Percentiles rank a stretch among this genome's conserved stretches.
Evolutionary conservation across 257 asterid genomes (phyloP).

Genomic region (Leptodermis oblonga): DNA sequence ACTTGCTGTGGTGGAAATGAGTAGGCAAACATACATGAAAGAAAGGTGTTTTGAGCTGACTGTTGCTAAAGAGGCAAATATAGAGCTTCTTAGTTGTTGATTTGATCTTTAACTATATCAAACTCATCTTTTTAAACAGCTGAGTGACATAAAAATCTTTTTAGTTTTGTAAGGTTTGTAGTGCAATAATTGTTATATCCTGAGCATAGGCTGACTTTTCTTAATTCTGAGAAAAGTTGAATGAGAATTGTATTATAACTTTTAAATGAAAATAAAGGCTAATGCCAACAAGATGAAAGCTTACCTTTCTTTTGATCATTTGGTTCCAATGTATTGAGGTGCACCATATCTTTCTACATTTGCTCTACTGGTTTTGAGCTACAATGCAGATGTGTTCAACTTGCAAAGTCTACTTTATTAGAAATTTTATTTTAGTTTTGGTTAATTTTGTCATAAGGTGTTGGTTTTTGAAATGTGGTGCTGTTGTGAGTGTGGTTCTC

Average conservation of each 20-base stretch:
- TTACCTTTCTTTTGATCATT: not conserved
- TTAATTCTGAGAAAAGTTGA: not conserved
- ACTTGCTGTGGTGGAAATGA: not conserved
- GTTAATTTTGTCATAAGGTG: not conserved
- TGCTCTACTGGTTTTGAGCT: not conserved
- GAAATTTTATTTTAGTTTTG: not conserved
- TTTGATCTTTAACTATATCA: conserved; percentile 37
- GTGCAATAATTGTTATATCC: not conserved
- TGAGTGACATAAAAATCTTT: not conserved
- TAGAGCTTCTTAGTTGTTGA: conserved; percentile 23
- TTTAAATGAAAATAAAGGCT: not conserved
- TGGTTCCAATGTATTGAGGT: not conserved
- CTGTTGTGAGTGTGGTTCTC: not conserved
- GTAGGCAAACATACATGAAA: not conserved
- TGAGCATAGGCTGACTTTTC: not conserved
- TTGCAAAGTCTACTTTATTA: not conserved
- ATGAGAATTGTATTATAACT: not conserved
- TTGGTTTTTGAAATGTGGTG: not conserved
- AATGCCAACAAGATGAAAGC: not conserved
- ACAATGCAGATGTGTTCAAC: too few relatives aligned
- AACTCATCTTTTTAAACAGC: conserved; percentile 59
- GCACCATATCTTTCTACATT: not conserved
- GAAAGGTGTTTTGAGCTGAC: not conserved
- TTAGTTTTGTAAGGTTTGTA: not conserved
- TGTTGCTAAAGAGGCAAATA: not conserved